Conservation (phyloP, 108 stramenopile genomes). For the Fragilaria crotonensis region DNA sequence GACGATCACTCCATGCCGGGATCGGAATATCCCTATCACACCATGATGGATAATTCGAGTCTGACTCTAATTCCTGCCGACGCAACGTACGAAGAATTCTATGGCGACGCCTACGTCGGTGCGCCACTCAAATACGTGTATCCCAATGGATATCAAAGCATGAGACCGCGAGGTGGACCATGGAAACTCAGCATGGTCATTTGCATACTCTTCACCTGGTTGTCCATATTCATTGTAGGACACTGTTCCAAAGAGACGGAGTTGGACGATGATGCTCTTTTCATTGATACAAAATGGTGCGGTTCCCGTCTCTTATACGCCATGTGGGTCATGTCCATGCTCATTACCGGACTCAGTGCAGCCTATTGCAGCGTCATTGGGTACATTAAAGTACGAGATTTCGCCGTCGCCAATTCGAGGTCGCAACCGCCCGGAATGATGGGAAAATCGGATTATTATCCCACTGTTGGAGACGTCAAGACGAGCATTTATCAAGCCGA, state of each 20-base stretch:
- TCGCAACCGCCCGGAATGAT: conserved; percentile 54
- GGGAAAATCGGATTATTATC: conserved; percentile 68
- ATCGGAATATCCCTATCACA: neutral
- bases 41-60: neutral
- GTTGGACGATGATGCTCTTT: conserved; percentile 43
- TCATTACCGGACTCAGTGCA: conserved; percentile 61
- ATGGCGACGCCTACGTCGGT: conserved; percentile 80
- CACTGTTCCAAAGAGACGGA: conserved; percentile 53
- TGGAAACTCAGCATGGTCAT: conserved; percentile 75
- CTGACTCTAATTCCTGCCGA: conserved; percentile 20
- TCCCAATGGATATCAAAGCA: conserved; percentile 78
- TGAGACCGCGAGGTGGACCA: conserved; percentile 77
- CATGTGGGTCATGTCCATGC: conserved; percentile 71
- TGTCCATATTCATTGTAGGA: conserved; percentile 75
- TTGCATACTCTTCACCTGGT: conserved; percentile 61
- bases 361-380: conserved; percentile 82
- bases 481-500: conserved; percentile 60
- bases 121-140: conserved; percentile 68
- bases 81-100: conserved; percentile 71
- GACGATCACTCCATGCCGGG: neutral
- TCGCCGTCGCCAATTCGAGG: conserved; percentile 70
- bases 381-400: conserved; percentile 79
- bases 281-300: conserved; percentile 78
- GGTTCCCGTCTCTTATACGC: conserved; percentile 56
- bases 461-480: conserved; percentile 31